Base-by-base conservation (phyloP, 164 flowering plant species). In the Echeveria elegans region DNA sequence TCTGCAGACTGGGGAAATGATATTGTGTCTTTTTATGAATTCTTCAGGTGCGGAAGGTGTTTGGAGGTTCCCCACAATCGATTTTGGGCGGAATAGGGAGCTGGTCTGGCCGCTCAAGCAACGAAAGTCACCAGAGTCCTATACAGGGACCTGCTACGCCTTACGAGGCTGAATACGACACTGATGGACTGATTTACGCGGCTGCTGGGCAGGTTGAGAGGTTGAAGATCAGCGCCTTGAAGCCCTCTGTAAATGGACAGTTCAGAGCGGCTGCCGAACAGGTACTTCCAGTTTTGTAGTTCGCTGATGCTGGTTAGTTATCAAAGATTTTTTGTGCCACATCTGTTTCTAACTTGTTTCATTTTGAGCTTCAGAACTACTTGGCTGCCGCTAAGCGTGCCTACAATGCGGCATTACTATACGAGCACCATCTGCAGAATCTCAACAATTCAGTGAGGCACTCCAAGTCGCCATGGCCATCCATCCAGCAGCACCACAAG, bases 21-120 rank as follows among this genome's bases (percentile, higher is more conserved):
- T 6, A 7, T 1, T 3, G 58, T 9, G 26, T 11, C 29, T 52
- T 68, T 23, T 53, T 12, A 16, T 38, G 61, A 8, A 47, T 50
- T 2, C 16, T 5, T 31, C 64, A 74, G 79, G 66, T 71, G 14
- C 18, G 48, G 24, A 40, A 77, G 73, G 74, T 47, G 21, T 0
- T 71, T 58, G 68, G 78, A 37, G 71, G 74, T 28, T 84, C 87
- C 34, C 87, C 87, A 0, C 76, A 83, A 69, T 83, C 87, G 68
- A 82, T 82, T 0, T 77, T 83, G 68, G 68, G 76, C 43, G 82
- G 78, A 24, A 31, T 74, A 59, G 76, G 76, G n/a, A 70, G 69
- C 66, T 75, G 81, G 83, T 71, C 82, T 0, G 69, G 62, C 8
- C 58, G 64, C 19, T 70, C 78, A 0, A 63, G 76, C 15, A 5